Evolutionary conservation across 495 filamentous ascomycete species (phyloP).

Genomic region (Penicillium argentinense): DNA sequence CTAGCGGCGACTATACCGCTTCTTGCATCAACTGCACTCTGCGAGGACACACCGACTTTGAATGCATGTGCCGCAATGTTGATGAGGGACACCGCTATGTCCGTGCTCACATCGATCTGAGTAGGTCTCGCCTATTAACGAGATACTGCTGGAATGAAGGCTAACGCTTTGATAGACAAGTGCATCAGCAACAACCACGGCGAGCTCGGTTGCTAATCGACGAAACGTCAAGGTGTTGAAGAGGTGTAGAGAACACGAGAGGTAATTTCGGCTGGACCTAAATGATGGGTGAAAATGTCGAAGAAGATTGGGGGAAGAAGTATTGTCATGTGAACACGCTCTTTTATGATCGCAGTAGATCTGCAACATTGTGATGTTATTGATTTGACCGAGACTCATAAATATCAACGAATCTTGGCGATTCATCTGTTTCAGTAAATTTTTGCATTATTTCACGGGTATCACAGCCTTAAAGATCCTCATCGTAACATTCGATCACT

Average conservation of each 20-base stretch:
- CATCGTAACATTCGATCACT: background rate
- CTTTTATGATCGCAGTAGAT: background rate
- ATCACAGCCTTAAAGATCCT: too few species aligned
- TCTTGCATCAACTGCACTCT: slow-evolving; percentile 25
- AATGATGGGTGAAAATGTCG: too few species aligned
- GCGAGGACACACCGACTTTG: slow-evolving; percentile 15
- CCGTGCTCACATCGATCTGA: slow-evolving; percentile 15
- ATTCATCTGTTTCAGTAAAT: too few species aligned
- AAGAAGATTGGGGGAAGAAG: too few species aligned
- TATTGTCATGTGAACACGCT: slow-evolving; percentile 10
- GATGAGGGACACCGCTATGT: slow-evolving; percentile 15
- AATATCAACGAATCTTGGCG: too few species aligned
- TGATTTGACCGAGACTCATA: background rate
- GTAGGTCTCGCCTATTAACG: slow-evolving; percentile 4
- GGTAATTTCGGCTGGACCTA: too few species aligned
- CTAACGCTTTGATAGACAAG: slow-evolving; percentile 12
- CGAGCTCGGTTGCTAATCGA: slow-evolving; percentile 22
- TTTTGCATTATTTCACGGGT: too few species aligned
- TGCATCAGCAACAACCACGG: slow-evolving; percentile 25
- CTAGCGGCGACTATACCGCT: slow-evolving; percentile 15
- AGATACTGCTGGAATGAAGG: background rate
- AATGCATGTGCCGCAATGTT: slow-evolving; percentile 20
- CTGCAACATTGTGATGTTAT: background rate
- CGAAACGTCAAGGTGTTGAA: too few species aligned
- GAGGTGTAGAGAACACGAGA: too few species aligned